Base-by-base conservation (phyloP, 495 filamentous ascomycete genomes). In the Cladorrhinum samala region DNA sequence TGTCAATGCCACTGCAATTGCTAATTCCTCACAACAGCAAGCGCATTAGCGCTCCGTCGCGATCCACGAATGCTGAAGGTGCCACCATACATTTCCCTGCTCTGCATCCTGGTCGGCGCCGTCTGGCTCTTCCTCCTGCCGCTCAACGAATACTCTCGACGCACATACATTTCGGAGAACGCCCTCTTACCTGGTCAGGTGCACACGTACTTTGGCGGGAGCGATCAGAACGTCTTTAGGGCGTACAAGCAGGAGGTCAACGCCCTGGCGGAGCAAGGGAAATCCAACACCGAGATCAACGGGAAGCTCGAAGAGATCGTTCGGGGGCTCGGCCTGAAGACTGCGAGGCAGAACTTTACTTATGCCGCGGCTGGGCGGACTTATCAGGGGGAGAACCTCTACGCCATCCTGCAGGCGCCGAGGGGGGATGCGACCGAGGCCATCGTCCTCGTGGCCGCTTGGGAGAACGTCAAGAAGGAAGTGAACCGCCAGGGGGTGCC, bases 361-460 rank as follows among this genome's bases (percentile, higher is more conserved):
- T 98, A 93, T 71, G 72, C 82, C 39, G 95, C 93, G 56, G 81
- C 79, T 3, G 91, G 92, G 1, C 78, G 83, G 55, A 80, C 75
- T 13, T 84, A 88, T 61, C 67, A 77, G 21, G 93, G 94, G 48
- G 84, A 96, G 76, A 98, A 98, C 71, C 78, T 90, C 30, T 98
- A 98, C 70, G 89, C 88, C 17, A 85, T 97, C 50, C 80, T 98
- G n/a, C 89, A 94, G 60, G 94, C 93, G 1, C 93, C 93, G 3
- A 81, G 93, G 21, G 91, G 93, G 24, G 93, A 98, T 74, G 93
- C 94, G n/a, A 97, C 94, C 3, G 93, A 98, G 70, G 94, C 93
- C 16, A 88, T 97, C 62, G 93, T 97, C 30, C 73, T 98, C 17
- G 84, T 94, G 25, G 91, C 85, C 37, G 85, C 89, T 1, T 96